Evolutionary conservation across 1,284 basidiomycete species (phyloP).

Genomic region (Moesziomyces parantarcticus): DNA sequence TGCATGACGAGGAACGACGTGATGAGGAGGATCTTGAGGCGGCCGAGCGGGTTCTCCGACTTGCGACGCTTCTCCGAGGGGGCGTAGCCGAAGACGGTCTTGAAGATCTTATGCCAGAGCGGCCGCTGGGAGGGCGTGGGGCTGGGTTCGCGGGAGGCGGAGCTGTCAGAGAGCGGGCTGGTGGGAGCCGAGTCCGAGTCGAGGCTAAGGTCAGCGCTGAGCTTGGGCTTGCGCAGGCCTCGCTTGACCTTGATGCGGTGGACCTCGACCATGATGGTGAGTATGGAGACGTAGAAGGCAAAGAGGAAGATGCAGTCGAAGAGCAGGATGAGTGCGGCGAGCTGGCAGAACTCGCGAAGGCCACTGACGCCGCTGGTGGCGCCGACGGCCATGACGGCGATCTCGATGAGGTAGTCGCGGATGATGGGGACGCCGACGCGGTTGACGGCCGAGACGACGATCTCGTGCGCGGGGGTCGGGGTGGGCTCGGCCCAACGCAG

Average conservation of each 20-base stretch:
- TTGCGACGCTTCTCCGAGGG: slow-evolving; percentile 71
- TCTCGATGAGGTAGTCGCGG: slow-evolving; percentile 91
- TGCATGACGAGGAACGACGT: slow-evolving; percentile 67
- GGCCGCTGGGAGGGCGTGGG: slow-evolving; percentile 40
- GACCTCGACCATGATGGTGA: slow-evolving; percentile 92
- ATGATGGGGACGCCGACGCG: slow-evolving; percentile 84
- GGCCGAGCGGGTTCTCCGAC: slow-evolving; percentile 79
- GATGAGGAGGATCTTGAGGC: slow-evolving; percentile 88
- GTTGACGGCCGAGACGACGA: slow-evolving; percentile 85
- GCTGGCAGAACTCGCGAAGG: slow-evolving; percentile 91
- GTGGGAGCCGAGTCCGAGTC: slow-evolving; percentile 60
- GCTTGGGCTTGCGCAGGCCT: slow-evolving; percentile 65
- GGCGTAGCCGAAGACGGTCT: slow-evolving; percentile 70
- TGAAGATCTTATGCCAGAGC: slow-evolving; percentile 50
- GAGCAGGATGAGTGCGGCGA: slow-evolving; percentile 85
- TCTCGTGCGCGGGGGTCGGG: slow-evolving; percentile 77
- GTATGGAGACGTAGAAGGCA: slow-evolving; percentile 87
- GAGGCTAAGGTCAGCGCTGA: slow-evolving; percentile 58
- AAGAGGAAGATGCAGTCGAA: slow-evolving; percentile 90
- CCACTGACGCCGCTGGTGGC: slow-evolving; percentile 89
- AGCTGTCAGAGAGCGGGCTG: slow-evolving; percentile 44
- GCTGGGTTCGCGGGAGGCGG: slow-evolving; percentile 40
- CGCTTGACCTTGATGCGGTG: slow-evolving; percentile 74
- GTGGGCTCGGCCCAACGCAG: slow-evolving; percentile 70
- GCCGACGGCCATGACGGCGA: slow-evolving; percentile 86